phyloP scores from a whole-genome alignment of 2,329 filamentous ascomycete species.

The Colletotrichum cereale region DNA sequence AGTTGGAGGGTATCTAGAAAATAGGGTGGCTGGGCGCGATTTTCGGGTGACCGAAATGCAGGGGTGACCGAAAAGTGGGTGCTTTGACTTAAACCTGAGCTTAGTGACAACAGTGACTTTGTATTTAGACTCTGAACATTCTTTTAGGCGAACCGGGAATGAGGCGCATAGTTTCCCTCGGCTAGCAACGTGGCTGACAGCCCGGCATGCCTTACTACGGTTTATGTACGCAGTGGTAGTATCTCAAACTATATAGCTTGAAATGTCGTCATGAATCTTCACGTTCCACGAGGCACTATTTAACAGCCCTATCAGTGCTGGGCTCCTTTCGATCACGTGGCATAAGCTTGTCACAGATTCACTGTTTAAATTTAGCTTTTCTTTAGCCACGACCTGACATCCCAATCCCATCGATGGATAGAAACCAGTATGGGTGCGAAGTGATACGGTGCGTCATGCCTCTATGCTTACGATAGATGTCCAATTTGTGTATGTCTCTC shows the following conservation, averaged over 20 bases:
- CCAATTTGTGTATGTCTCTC: background rate
- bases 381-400: background rate
- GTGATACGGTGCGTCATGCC: too few relatives aligned
- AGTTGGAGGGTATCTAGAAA: too few relatives aligned
- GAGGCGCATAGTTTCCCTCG: background rate
- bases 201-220: background rate
- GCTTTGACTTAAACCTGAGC: too few relatives aligned
- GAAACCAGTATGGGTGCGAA: background rate
- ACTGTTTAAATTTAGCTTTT: too few relatives aligned
- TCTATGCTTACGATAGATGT: too few relatives aligned
- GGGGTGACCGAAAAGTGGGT: too few relatives aligned
- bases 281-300: background rate
- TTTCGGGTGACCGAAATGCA: too few relatives aligned
- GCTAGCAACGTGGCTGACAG: background rate
- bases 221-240: too few relatives aligned
- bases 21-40: too few relatives aligned
- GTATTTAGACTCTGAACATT: background rate
- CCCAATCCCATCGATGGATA: too few relatives aligned
- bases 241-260: too few relatives aligned
- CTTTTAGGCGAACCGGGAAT: background rate
- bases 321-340: background rate
- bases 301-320: too few relatives aligned
- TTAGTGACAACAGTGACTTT: background rate
- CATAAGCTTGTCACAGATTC: background rate
- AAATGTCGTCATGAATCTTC: background rate